phyloP scores from a whole-genome alignment of 768 basidiomycete genomes.

The Boletus subcaerulescens region DNA sequence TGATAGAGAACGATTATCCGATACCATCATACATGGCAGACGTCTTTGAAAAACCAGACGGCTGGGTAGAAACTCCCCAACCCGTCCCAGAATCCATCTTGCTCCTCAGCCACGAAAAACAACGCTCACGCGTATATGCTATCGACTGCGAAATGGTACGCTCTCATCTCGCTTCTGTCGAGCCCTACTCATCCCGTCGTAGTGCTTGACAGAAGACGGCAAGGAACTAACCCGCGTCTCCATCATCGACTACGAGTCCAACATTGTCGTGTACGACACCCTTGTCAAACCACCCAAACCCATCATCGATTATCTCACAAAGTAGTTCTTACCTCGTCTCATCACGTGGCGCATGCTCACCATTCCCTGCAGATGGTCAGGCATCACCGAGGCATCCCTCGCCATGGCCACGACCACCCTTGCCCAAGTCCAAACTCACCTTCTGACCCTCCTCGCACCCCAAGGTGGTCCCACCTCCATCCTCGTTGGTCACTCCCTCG shows the following conservation, averaged over 20 bases:
- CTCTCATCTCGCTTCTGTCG: not conserved
- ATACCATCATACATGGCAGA: conserved; percentile 83
- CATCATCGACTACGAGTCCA: conserved; percentile 72
- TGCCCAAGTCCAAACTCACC: conserved; percentile 67
- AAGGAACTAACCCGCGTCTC: conserved; percentile 87
- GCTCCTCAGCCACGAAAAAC: conserved; percentile 29
- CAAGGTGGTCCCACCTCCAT: conserved; percentile 57
- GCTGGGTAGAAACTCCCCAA: conserved; percentile 83
- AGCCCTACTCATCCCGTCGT: not conserved
- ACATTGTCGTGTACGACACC: conserved; percentile 78
- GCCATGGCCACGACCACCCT: conserved; percentile 72
- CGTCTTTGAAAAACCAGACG: conserved; percentile 56
- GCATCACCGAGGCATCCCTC: conserved; percentile 79
- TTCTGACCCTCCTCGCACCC: conserved; percentile 62
- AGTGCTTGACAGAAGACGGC: conserved; percentile 90
- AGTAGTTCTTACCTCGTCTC: conserved; percentile 40
- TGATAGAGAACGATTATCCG: conserved; percentile 94
- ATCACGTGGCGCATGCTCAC: not conserved
- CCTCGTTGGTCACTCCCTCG: conserved; percentile 92
- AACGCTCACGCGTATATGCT: conserved; percentile 61
- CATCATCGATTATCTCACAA: conserved; percentile 89
- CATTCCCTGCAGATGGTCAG: conserved; percentile 68
- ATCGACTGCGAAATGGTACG: conserved; percentile 97
- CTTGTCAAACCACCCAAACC: conserved; percentile 86
- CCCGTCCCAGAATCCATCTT: conserved; percentile 31